A percentile compares a stretch with the other conserved stretches of the same genome.
Conservation (phyloP, 2,329 filamentous ascomycete species). For the Emergomyces pasteurianus region DNA sequence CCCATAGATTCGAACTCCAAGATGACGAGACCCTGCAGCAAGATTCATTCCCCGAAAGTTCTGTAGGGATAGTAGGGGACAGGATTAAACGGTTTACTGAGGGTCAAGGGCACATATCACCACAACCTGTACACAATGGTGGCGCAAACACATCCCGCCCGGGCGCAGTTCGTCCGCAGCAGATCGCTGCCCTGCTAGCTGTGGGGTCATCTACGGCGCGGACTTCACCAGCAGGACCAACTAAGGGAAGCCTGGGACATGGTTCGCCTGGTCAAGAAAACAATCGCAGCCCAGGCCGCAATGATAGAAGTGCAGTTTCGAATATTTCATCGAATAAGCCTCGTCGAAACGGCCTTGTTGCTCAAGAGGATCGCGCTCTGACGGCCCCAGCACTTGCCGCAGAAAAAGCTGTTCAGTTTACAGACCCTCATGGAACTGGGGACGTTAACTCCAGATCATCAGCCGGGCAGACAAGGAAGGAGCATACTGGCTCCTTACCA, state of each 20-base stretch:
- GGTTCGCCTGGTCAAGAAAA: neutral
- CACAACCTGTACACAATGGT: conserved; percentile 8
- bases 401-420: neutral
- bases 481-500: neutral
- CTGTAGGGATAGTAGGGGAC: conserved; percentile 26
- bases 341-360: neutral
- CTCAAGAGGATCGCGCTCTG: neutral
- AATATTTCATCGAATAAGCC: neutral
- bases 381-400: neutral
- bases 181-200: conserved; percentile 26
- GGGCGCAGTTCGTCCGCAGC: conserved; percentile 17
- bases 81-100: conserved; percentile 25
- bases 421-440: neutral
- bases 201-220: conserved; percentile 16
- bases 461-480: neutral
- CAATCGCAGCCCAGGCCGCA: neutral
- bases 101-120: conserved; percentile 10
- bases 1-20: neutral
- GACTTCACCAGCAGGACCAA: neutral
- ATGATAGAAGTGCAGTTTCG: neutral
- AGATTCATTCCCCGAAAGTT: conserved; percentile 17
- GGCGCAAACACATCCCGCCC: conserved; percentile 9
- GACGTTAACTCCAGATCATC: neutral
- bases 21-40: conserved; percentile 8
- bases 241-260: neutral